A percentile compares a stretch with the other conserved stretches of the same genome.
Evolutionary conservation across 1,139 yeast genomes (phyloP).

Genomic region (Candida gigantensis): DNA sequence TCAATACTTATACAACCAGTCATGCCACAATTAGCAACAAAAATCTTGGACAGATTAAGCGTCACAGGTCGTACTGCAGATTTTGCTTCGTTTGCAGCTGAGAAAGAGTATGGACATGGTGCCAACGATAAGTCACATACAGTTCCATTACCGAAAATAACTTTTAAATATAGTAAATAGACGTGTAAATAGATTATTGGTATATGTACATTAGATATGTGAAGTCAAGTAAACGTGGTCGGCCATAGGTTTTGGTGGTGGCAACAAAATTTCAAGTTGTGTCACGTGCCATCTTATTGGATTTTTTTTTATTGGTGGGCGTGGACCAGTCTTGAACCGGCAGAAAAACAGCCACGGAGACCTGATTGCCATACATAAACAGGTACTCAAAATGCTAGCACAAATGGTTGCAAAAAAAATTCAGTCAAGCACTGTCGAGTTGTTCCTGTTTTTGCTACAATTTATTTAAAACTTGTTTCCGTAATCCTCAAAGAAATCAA

Average conservation of each 20-base stretch:
- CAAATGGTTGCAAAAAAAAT: background rate
- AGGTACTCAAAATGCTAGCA: background rate
- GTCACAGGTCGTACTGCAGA: slow-evolving; percentile 50
- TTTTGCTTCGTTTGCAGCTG: slow-evolving; percentile 47
- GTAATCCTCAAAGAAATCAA: too few species aligned
- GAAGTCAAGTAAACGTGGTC: too few species aligned
- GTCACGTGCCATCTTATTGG: too few species aligned
- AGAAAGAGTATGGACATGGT: slow-evolving; percentile 46
- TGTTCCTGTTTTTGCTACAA: too few species aligned
- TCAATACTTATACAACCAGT: slow-evolving; percentile 71
- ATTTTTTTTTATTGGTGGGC: too few species aligned
- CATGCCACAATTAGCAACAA: slow-evolving; percentile 62
- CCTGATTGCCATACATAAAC: too few species aligned
- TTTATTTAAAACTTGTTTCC: too few species aligned
- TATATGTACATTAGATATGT: slow-evolving; percentile 1
- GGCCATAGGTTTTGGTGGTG: too few species aligned
- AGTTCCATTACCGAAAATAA: slow-evolving; percentile 28
- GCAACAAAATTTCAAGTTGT: too few species aligned
- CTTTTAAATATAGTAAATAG: slow-evolving; percentile 15
- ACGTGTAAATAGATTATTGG: too few species aligned
- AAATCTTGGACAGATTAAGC: slow-evolving; percentile 63
- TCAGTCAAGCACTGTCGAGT: background rate
- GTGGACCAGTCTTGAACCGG: background rate
- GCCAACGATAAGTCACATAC: slow-evolving; percentile 28
- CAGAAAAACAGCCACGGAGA: background rate